A percentile compares a stretch with the other conserved stretches of the same genome.
phyloP scores from a whole-genome alignment of 2,329 filamentous ascomycete species.

The Pyrenochaeta sp. region DNA sequence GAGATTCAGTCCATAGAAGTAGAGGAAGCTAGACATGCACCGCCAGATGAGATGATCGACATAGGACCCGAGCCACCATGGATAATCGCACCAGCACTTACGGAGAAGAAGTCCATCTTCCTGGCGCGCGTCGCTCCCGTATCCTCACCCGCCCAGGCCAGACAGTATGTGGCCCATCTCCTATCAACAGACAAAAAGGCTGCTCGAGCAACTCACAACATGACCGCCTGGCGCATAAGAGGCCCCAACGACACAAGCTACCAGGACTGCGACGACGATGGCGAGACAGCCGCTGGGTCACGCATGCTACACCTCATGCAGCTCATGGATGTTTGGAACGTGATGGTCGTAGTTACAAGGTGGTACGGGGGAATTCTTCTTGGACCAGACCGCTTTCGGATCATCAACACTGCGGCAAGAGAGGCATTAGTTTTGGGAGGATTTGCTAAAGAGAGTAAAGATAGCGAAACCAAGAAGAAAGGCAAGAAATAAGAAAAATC shows the following conservation, averaged over 20 bases:
- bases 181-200: slow-evolving; percentile 84
- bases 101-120: slow-evolving; percentile 89
- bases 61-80: slow-evolving; percentile 66
- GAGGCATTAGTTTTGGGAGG: slow-evolving; percentile 84
- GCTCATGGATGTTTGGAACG: slow-evolving; percentile 92
- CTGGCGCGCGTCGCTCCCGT: slow-evolving; percentile 79
- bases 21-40: slow-evolving; percentile 1
- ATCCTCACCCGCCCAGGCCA: slow-evolving; percentile 74
- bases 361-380: slow-evolving; percentile 96
- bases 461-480: slow-evolving; percentile 40
- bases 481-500: slow-evolving; percentile 36
- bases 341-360: slow-evolving; percentile 88
- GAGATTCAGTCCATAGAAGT: slow-evolving; percentile 15
- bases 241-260: slow-evolving; percentile 65
- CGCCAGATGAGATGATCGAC: slow-evolving; percentile 24
- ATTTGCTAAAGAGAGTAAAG: slow-evolving; percentile 65
- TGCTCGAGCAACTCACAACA: slow-evolving; percentile 91
- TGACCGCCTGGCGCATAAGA: slow-evolving; percentile 89
- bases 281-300: slow-evolving; percentile 89
- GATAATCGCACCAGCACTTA: slow-evolving; percentile 75
- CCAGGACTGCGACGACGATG: slow-evolving; percentile 96
- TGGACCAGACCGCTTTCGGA: slow-evolving; percentile 85
- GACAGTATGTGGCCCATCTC: slow-evolving; percentile 75
- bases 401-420: slow-evolving; percentile 87
- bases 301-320: slow-evolving; percentile 90